Base-by-base conservation (phyloP, 371 early-diverging fungal genomes). In the Chytridiales sp. region DNA sequence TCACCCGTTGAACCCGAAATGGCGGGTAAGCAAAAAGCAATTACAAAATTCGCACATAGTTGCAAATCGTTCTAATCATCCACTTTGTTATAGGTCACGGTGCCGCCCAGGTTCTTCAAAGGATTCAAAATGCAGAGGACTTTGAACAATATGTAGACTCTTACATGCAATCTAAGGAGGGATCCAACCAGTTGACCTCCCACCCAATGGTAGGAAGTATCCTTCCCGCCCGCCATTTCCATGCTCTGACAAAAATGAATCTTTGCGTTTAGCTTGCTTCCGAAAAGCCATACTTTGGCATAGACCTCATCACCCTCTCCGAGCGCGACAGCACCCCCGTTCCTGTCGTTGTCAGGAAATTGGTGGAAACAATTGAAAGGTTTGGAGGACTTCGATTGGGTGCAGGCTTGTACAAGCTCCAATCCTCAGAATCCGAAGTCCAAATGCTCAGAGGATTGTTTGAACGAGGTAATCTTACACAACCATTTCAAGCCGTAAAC, bases 381-480 rank as follows among this genome's bases (percentile, higher is more conserved):
- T 68, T 55, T 34, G 72, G 50, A 1, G n/a, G n/a, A n/a, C n/a
- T n/a, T n/a, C 24, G 70, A 51, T 71, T 80, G 26, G 72, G 70
- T 5, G 81, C 81, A 30, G 94, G 95, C 2, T 72, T 95, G 2
- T 95, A 95, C 65, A 85, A 94, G 5, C 61, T 87, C 6, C 88
- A 91, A 4, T 93, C 92, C 1, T 77, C 85, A 31, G 79, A 64
- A 19, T 76, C 84, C 11, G 80, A 81, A 41, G 84, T 93, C 17
- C 84, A 82, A 59, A 75, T 75, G 59, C 68, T 93, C 29, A 79
- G 85, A 29, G 72, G 76, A 39, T 69, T 82, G 40, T 85, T 93
- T 64, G 89, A 92, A 59, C 69, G 81, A 54, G 80, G 86, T 84
- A 69, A n/a, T 43, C 24, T 0, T 11, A 35, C 29, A 51, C 1